These are phyloP conservation scores for Jamesozyma jinghongensis DNA, from an alignment of 805 yeast species.

Conservation along the genomic window DNA sequence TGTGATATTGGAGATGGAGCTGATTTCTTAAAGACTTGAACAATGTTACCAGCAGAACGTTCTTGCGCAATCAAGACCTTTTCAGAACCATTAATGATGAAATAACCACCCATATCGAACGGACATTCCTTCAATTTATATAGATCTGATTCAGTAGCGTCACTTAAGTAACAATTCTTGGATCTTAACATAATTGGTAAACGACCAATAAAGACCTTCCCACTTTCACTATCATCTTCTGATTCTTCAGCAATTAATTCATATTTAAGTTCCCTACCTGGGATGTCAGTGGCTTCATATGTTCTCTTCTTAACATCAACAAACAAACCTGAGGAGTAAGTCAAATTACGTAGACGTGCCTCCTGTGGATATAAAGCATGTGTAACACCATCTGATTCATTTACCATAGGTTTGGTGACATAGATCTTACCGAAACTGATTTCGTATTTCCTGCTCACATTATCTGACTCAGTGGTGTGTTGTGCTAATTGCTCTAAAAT, in stretches of 20 bases:
- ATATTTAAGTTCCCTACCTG: constrained; percentile 52
- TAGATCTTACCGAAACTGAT: constrained; percentile 97
- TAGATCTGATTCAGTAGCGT: constrained; percentile 82
- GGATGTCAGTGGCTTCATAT: constrained; percentile 70
- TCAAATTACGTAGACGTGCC: constrained; percentile 90
- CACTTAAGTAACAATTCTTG: constrained; percentile 87
- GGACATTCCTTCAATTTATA: constrained; percentile 97
- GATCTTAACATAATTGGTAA: constrained; percentile 98
- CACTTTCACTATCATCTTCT: constrained; percentile 59
- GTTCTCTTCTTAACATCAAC: constrained; percentile 93
- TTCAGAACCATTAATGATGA: constrained; percentile 96
- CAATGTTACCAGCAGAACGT: constrained; percentile 96
- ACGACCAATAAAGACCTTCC: constrained; percentile 86
- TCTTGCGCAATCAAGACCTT: constrained; percentile 98
- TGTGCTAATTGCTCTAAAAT: constrained; percentile 98
- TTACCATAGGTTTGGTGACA: constrained; percentile 93
- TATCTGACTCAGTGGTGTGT: constrained; percentile 84
- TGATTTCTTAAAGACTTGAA: constrained; percentile 95
- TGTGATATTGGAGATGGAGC: constrained; percentile 96
- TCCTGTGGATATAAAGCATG: constrained; percentile 97
- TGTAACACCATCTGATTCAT: constrained; percentile 99
- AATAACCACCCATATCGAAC: constrained; percentile 99
- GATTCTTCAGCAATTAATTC: constrained; percentile 40
- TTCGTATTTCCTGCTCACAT: constrained; percentile 85
- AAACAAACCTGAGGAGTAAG: constrained; percentile 91